Evolutionary conservation across 73 alveolate genomes (phyloP), one percentile per base, ranked within the genome.

Genomic region (Paraurostyla sp.): DNA sequence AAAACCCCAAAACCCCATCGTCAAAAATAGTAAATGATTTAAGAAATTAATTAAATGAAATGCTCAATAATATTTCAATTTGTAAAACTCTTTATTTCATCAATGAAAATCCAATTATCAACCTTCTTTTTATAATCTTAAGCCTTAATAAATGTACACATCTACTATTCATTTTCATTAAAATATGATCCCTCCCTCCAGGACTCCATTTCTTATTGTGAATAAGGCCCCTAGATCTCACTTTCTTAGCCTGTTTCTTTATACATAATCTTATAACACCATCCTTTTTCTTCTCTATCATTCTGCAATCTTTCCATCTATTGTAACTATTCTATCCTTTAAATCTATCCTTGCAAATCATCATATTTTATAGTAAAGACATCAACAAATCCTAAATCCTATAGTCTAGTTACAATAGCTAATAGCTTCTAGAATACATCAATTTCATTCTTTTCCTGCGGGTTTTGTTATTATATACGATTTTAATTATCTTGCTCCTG

Each of bases 241-340:
- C 83, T 36, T 18, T 62, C 73, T 13, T 50, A n/a, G 20, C 75
- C 91, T 32, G 83, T 68, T 27, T 82, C 91, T 11, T 62, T 27
- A 36, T 82, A 62, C 71, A 54, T 68, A 18, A 82, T 82, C 42
- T 82, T 82, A 41, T 82, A 82, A 11, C 7, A 30, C 91, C 91
- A 82, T 20, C 91, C 91, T 2, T 42, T 18, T 11, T 62, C 51
- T 13, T 65, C 91, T 33, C 75, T 36, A 16, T 49, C 89, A 3
- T 32, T 22, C 4, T 35, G 50, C 20, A 25, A 56, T 30, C 32
- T 35, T 20, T 59, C 84, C n/a, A 57, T 29, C 23, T 81, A 25
- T 0, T 43, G 22, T 4, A 16, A 58, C 0, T 35, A 0, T 42
- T 81, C 84, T 35, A 27, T 20, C 32, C 32, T 60, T 30, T 60